A percentile compares a stretch with the other conserved stretches of the same genome.
Conservation (phyloP, 1,284 basidiomycete species). For the Microbotryum violaceum region DNA sequence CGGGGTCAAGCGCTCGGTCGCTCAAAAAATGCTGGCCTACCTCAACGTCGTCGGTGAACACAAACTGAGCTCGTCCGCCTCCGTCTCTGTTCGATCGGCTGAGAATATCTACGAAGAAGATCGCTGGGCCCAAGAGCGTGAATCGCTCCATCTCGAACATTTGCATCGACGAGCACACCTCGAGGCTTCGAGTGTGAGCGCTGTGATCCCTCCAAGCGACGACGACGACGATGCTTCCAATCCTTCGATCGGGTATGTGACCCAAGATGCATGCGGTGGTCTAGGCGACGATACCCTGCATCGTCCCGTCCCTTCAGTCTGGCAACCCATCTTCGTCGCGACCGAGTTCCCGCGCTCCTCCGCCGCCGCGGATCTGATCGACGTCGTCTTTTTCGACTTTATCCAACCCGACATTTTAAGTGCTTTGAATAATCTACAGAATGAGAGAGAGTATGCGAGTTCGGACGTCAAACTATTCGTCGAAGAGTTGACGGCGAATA, state of each 20-base stretch:
- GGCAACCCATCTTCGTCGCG: conserved; percentile 35
- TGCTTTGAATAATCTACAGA: conserved; percentile 28
- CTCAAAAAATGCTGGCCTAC: conserved; percentile 22
- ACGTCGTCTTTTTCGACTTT: conserved; percentile 35
- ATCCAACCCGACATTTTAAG: conserved; percentile 30
- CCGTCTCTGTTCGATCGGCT: no score
- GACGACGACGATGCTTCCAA: not conserved
- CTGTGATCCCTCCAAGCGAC: not conserved
- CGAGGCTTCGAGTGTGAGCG: not conserved
- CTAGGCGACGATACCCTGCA: conserved; percentile 37
- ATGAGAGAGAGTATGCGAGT: conserved; percentile 3
- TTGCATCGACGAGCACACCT: not conserved
- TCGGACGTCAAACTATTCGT: conserved; percentile 25
- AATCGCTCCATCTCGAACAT: conserved; percentile 13
- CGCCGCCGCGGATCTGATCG: conserved; percentile 10
- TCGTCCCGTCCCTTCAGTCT: conserved; percentile 27
- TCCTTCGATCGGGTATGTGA: conserved; percentile 32
- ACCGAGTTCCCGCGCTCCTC: conserved; percentile 12
- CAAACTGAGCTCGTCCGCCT: not conserved
- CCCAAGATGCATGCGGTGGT: conserved; percentile 32
- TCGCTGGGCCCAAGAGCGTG: no score
- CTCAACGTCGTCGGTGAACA: conserved; percentile 34
- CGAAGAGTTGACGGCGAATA: conserved; percentile 24
- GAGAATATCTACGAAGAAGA: no score
- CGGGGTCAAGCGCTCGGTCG: conserved; percentile 20